Base-by-base conservation (phyloP, 768 basidiomycete species). In the Podaxis sp. region DNA sequence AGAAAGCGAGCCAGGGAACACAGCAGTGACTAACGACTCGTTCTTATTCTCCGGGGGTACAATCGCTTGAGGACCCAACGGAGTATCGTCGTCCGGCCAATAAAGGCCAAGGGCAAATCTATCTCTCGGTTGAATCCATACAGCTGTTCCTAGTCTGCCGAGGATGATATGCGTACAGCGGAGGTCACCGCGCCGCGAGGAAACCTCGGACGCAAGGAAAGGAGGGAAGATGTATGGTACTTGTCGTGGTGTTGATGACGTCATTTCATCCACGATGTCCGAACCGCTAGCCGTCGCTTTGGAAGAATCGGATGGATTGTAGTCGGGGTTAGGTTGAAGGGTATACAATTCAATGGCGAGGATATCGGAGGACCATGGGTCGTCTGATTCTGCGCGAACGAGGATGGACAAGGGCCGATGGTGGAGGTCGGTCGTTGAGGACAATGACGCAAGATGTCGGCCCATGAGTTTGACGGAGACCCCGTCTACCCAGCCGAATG, bases 401-500 rank as follows among this genome's bases (percentile, higher is more conserved):
- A 90, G 77, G 55, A 89, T 77, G 0, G 82, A 80, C 17, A 87
- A 38, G 19, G 63, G 44, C 2, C 13, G 28, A 28, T 6, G 52
- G 4, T 4, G 28, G 33, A 28, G 39, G 5, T 57, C 30, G 1
- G 44, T 8, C 7, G 40, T 4, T 12, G 52, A 26, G 39, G 49
- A n/a, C 49, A 24, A 28, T 19, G 36, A n/a, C 12, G 52, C 28
- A 3, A 33, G n/a, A 9, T 64, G n/a, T 66, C 33, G 13, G 58
- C 57, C 52, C 26, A 53, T 39, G 71, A 65, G 1, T 36, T 75
- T 65, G 1, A 83, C 77, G 2, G 80, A 80, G 40, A 86, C 77
- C 7, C 84, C 83, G 58, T 89, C 88, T 13, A 88, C 81, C 88
- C 88, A 89, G 15, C 88, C 88, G 66, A 88, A 88, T 2, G 84